Base-by-base conservation (phyloP, 345 rosid species). In the Balakata baccata region DNA sequence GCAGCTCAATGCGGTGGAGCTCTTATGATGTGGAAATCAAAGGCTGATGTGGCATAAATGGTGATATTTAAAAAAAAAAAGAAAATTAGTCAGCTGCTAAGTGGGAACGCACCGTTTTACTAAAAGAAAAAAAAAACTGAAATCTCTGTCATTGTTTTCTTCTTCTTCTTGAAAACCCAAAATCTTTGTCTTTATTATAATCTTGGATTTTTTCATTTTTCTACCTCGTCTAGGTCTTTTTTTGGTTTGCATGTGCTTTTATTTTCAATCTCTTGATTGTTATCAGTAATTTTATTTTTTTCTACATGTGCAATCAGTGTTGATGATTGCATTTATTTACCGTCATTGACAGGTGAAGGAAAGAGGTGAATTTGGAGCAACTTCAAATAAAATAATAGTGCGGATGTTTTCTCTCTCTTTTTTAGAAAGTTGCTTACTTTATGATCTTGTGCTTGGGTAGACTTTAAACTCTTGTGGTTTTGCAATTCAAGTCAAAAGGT, bases 401-500 rank as follows among this genome's bases (percentile, higher is more conserved):
- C 59, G 70, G 66, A 7, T 22, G 49, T 25, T 43, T 39, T 54
- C 0, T 65, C 68, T n/a, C n/a, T n/a, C 11, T 68, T 47, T 4
- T 9, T 5, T 16, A 47, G 50, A 18, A 73, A 46, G 65, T 75
- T 67, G 37, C 16, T 75, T 67, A 34, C n/a, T 61, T 23, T 73
- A 66, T 74, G 75, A 78, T 77, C 70, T 72, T 73, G 60, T 69
- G 62, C 60, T 70, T 69, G 8, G 46, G 63, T 75, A 16, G 75
- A 51, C 72, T 75, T 81, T 69, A 1, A 52, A 45, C 45, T 64
- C 64, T 61, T 79, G 81, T 81, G 52, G 77, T 68, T 65, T 54
- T 65, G n/a, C 17, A 54, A 23, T 77, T 70, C 39, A 9, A 17
- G 69, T 60, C 53, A 22, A 47, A 64, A 83, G 63, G 84, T 81